These are phyloP conservation scores for Microbotryum violaceum DNA, from an alignment of 1,284 basidiomycete genomes.

Conservation along the genomic window DNA sequence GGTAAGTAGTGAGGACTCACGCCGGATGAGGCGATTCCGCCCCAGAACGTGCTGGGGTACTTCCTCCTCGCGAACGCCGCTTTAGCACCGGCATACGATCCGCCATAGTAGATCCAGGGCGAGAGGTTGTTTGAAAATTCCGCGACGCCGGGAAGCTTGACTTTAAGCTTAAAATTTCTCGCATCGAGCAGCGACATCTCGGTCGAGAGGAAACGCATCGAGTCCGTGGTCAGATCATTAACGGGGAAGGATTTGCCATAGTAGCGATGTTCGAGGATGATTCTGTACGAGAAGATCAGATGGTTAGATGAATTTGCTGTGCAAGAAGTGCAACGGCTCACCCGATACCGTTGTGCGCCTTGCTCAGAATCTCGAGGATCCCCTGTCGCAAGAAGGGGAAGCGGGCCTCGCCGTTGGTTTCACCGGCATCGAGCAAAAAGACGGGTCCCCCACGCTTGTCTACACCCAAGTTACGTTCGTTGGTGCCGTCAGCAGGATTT, in stretches of 20 bases:
- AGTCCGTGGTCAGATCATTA: constrained; percentile 55
- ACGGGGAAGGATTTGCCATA: constrained; percentile 78
- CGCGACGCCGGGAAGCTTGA: constrained; percentile 65
- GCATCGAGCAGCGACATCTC: constrained; percentile 85
- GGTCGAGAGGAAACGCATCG: constrained; percentile 73
- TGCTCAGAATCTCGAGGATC: constrained; percentile 74
- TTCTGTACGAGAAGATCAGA: constrained; percentile 29
- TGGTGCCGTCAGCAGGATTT: constrained; percentile 69
- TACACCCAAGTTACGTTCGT: background rate
- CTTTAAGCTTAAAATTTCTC: constrained; percentile 76
- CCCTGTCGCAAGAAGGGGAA: constrained; percentile 47
- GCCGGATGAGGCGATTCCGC: constrained; percentile 68
- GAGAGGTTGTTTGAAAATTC: constrained; percentile 53
- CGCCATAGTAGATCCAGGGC: constrained; percentile 93
- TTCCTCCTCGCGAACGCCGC: constrained; percentile 84
- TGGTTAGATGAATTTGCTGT: background rate
- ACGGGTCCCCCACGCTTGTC: constrained; percentile 54
- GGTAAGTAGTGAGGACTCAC: constrained; percentile 20
- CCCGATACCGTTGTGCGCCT: constrained; percentile 71
- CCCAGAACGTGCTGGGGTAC: constrained; percentile 80
- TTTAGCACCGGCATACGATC: constrained; percentile 77
- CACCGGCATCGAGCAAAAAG: constrained; percentile 41
- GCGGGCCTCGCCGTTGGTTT: constrained; percentile 36
- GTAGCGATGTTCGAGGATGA: constrained; percentile 85
- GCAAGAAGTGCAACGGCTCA: background rate